Evolutionary conservation across 1,139 yeast species (phyloP).

Genomic region (Debaryomyces fabryi): DNA sequence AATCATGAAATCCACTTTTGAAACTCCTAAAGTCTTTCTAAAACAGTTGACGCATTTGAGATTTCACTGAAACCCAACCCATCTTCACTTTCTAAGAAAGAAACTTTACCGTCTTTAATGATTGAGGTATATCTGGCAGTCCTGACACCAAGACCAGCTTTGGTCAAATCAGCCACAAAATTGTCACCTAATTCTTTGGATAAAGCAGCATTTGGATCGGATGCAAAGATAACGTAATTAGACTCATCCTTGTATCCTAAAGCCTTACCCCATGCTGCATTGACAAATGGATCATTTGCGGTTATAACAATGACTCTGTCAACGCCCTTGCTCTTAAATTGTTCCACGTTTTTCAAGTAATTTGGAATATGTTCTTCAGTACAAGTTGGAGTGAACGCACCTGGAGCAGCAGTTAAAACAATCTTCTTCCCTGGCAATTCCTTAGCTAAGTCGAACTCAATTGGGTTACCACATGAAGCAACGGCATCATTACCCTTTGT

Average conservation of each 20-base stretch:
- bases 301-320: slow-evolving; percentile 72
- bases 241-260: slow-evolving; percentile 54
- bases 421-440: slow-evolving; percentile 56
- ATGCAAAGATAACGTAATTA: slow-evolving; percentile 62
- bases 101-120: slow-evolving; percentile 62
- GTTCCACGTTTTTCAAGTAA: slow-evolving; percentile 52
- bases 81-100: slow-evolving; percentile 68
- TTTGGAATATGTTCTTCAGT: slow-evolving; percentile 82
- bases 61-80: slow-evolving; percentile 57
- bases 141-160: slow-evolving; percentile 64
- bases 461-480: slow-evolving; percentile 58
- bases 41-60: slow-evolving; percentile 61
- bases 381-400: slow-evolving; percentile 92
- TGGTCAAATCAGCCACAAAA: slow-evolving; percentile 49
- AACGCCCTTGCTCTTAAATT: slow-evolving; percentile 68
- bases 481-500: slow-evolving; percentile 43
- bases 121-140: slow-evolving; percentile 73
- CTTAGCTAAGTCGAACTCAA: slow-evolving; percentile 50
- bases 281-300: slow-evolving; percentile 83
- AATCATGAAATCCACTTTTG: neutral
- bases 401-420: slow-evolving; percentile 81
- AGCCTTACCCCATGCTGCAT: slow-evolving; percentile 80
- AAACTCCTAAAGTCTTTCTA: slow-evolving; percentile 26
- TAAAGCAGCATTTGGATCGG: slow-evolving; percentile 69
- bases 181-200: slow-evolving; percentile 64